These are phyloP conservation scores for Arctium lappa DNA, from an alignment of 129 eudicot species.

Conservation along the genomic window DNA sequence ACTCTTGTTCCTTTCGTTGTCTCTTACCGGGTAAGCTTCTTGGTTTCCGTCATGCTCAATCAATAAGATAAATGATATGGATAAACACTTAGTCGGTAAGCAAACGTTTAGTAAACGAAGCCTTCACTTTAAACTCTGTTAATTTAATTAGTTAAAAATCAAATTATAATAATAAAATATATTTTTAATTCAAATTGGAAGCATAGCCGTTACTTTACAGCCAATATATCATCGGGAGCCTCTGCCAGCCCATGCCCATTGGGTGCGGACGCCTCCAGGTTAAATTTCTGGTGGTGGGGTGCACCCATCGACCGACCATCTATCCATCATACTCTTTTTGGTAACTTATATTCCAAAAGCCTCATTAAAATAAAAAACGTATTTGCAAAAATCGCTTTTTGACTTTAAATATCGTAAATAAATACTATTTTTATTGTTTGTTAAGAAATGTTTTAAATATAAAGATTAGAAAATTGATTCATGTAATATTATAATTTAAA, in stretches of 20 bases:
- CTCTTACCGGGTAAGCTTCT: too few species aligned
- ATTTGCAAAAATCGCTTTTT: background rate
- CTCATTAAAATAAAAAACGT: background rate
- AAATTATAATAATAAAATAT: too few species aligned
- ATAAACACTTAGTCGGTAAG: too few species aligned
- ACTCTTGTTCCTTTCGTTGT: too few species aligned
- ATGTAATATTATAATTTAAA: too few species aligned
- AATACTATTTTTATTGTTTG: background rate
- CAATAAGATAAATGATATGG: too few species aligned
- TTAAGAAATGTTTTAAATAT: too few species aligned
- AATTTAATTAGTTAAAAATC: too few species aligned
- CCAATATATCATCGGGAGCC: background rate
- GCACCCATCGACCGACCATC: constrained; percentile 23
- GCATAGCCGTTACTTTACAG: constrained; percentile 2
- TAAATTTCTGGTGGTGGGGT: constrained; percentile 20
- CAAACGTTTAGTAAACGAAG: too few species aligned
- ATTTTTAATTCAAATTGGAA: background rate
- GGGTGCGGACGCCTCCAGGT: background rate
- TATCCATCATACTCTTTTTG: constrained; percentile 4
- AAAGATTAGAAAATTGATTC: too few species aligned
- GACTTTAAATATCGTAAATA: background rate
- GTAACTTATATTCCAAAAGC: constrained; percentile 15
- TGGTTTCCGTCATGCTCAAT: too few species aligned
- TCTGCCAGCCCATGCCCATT: background rate
- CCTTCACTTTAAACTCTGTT: too few species aligned